Evolutionary conservation across 768 basidiomycete genomes (phyloP).

Genomic region (Pleurotus tuoliensis): DNA sequence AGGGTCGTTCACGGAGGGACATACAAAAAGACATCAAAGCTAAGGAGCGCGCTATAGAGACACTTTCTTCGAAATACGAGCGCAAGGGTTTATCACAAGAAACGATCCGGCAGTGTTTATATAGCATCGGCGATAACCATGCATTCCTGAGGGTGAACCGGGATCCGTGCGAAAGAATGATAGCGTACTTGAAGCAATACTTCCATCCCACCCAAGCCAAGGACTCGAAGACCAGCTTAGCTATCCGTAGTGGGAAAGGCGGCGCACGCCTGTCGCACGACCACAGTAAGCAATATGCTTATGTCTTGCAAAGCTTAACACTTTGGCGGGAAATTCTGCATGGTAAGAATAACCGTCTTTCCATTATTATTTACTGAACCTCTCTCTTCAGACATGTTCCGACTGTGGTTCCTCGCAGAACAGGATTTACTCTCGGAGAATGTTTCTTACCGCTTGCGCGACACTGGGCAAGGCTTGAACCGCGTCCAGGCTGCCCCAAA

Average conservation of each 20-base stretch:
- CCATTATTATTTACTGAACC: conserved; percentile 1
- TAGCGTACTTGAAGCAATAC: conserved; percentile 65
- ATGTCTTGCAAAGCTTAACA: conserved; percentile 82
- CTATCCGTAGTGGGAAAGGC: conserved; percentile 76
- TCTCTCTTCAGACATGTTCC: conserved; percentile 71
- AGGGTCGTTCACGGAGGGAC: conserved; percentile 69
- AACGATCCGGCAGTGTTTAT: conserved; percentile 70
- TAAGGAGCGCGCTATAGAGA: conserved; percentile 84
- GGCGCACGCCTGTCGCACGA: conserved; percentile 83
- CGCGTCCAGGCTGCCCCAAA: conserved; percentile 85
- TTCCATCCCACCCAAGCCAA: conserved; percentile 73
- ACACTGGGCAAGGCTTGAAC: conserved; percentile 89
- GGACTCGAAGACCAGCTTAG: conserved; percentile 61
- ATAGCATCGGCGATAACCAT: conserved; percentile 88
- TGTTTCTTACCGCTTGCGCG: conserved; percentile 73
- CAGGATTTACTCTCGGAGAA: conserved; percentile 77
- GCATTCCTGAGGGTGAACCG: conserved; percentile 84
- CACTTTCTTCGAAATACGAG: conserved; percentile 60
- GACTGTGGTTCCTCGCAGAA: conserved; percentile 78
- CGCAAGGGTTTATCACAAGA: conserved; percentile 60
- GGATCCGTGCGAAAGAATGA: conserved; percentile 87
- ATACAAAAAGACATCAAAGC: conserved; percentile 79
- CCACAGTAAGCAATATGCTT: conserved; percentile 81
- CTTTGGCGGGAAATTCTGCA: conserved; percentile 85
- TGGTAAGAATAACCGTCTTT: conserved; percentile 38